phyloP scores from a whole-genome alignment of 2,329 filamentous ascomycete genomes.

The Sordariomycetes sp. region DNA sequence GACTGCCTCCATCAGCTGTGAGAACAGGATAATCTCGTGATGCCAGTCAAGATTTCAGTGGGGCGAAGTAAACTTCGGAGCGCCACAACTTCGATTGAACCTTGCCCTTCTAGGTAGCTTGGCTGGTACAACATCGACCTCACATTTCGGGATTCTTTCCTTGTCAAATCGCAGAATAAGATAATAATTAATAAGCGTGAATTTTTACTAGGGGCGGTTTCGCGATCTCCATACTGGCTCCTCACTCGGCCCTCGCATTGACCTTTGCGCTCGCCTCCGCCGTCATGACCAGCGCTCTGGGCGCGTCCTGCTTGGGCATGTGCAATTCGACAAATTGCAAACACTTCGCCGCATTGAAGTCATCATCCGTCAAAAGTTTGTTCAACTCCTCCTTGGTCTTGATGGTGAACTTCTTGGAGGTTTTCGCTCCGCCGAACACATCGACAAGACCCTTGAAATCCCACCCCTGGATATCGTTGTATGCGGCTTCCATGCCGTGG shows the following conservation, averaged over 20 bases:
- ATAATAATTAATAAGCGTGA: no score
- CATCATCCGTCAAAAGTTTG: constrained; percentile 50
- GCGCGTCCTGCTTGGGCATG: constrained; percentile 73
- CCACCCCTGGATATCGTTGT: constrained; percentile 78
- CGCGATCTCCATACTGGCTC: constrained; percentile 1
- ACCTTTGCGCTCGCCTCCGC: constrained; percentile 61
- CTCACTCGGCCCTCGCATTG: constrained; percentile 41
- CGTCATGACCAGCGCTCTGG: constrained; percentile 58
- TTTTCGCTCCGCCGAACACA: constrained; percentile 54
- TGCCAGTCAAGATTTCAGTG: no score
- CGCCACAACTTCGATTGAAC: no score
- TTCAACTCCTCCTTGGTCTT: constrained; percentile 63
- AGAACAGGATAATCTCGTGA: no score
- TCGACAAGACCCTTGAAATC: constrained; percentile 58
- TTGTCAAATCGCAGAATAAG: no score
- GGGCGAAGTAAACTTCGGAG: no score
- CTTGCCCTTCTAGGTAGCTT: no score
- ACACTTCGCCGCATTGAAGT: constrained; percentile 48
- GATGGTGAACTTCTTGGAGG: constrained; percentile 54
- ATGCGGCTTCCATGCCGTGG: constrained; percentile 68
- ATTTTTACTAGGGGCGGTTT: background rate
- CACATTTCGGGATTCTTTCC: no score
- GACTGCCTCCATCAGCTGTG: no score
- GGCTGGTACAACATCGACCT: no score
- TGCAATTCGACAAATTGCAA: constrained; percentile 73